Base-by-base conservation (phyloP, 345 rosid genomes). In the Salix udensis region DNA sequence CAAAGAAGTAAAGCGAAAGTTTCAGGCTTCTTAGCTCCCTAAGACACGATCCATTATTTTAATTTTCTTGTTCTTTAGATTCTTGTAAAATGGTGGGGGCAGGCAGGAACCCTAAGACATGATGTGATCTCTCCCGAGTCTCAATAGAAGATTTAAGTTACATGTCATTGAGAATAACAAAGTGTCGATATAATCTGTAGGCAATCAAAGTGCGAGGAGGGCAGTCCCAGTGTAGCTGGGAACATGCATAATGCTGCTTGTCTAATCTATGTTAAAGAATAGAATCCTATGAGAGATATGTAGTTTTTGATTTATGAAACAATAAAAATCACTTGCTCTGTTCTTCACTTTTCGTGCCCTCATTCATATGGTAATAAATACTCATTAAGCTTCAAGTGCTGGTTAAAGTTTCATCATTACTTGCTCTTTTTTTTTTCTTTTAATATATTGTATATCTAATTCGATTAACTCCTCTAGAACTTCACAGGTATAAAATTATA, bases 61-160 rank as follows among this genome's bases (percentile, higher is more conserved):
- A 10, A 9, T 42, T 42, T 11, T 40, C 2, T 10, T 42, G 8
- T 61, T 53, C 39, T 67, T 52, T 67, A 53, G 66, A 67, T 52
- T 67, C 64, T 50, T n/a, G 34, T 15, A 28, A 4, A 31, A n/a
- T 67, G 72, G 65, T 53, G 73, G 78, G 78, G 78, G 58, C 52
- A 8, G 6, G 18, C 37, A 55, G 36, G 65, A 37, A 61, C 39
- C 55, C 18, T 37, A 15, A 19, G 58, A 61, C 62, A 48, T 74
- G 44, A 74, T 73, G 10, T 46, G 52, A 46, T 46, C 77, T 44
- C 48, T 34, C 75, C 31, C 44, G 19, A 52, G 52, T 46, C 52
- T 46, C 52, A 0, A 46, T 14, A 46, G 52, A 46, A 44, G 50
- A 13, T 11, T 12, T 2, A 14, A 44, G 16, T 44, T 44, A 44